These are phyloP conservation scores for Aspergillus cejpii DNA, from an alignment of 2,329 filamentous ascomycete species.

Conservation along the genomic window DNA sequence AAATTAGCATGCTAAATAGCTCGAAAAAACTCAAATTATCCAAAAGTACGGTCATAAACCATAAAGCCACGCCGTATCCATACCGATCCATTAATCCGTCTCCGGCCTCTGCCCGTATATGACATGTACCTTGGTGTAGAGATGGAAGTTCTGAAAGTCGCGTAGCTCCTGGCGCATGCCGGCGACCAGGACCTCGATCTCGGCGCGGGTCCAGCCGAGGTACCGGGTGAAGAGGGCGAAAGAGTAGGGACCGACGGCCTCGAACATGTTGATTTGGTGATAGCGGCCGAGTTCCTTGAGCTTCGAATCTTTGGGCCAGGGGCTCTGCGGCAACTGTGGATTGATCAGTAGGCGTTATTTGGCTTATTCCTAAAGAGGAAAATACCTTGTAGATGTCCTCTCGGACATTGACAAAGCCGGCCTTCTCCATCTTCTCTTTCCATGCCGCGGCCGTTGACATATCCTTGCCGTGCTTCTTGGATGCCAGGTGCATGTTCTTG, in stretches of 20 bases:
- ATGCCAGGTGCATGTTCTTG: constrained; percentile 26
- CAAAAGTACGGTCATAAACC: not conserved
- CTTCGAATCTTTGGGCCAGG: constrained; percentile 48
- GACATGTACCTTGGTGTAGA: constrained; percentile 30
- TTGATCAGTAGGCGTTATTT: constrained; percentile 3
- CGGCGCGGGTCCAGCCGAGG: constrained; percentile 33
- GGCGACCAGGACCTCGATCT: constrained; percentile 37
- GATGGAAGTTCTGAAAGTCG: constrained; percentile 30
- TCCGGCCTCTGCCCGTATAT: constrained; percentile 26
- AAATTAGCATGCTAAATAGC: not conserved
- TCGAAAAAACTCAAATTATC: not conserved
- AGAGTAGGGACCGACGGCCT: constrained; percentile 31
- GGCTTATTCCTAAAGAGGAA: too few species aligned
- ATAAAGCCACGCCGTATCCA: not conserved
- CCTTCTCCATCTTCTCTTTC: constrained; percentile 43
- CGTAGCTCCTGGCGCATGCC: constrained; percentile 35
- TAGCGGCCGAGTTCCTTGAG: constrained; percentile 48
- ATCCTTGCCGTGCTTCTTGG: constrained; percentile 30
- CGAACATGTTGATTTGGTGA: constrained; percentile 33
- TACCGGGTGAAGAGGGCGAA: constrained; percentile 36
- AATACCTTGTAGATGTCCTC: constrained; percentile 43
- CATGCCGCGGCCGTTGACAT: constrained; percentile 30
- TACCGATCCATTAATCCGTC: not conserved
- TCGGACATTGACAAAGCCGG: constrained; percentile 49
- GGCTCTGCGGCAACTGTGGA: constrained; percentile 43